Base-by-base conservation (phyloP, 768 basidiomycete species). In the Brasilioporus rufonigricans region DNA sequence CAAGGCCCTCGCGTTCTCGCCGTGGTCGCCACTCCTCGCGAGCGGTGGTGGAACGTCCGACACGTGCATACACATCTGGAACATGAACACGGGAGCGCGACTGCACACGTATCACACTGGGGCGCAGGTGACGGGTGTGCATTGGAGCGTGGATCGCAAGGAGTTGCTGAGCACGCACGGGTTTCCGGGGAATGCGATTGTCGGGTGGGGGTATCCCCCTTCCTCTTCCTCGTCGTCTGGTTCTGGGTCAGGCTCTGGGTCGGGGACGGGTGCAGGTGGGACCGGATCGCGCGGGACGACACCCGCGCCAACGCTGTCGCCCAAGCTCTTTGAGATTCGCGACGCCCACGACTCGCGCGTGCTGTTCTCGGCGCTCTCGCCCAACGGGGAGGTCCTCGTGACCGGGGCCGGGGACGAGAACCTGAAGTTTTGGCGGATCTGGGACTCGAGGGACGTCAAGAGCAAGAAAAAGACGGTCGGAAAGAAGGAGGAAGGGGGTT, bases 361-460 rank as follows among this genome's bases (percentile, higher is more conserved):
- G 48, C 74, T 98, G 39, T 93, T 89, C 67, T 91, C 89, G 52
- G 84, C 87, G 21, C 68, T 97, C 9, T 84, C 89, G 52, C 97
- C 97, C 2, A 88, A 85, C 8, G 97, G 97, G 1, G 93, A 94
- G 61, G 85, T 93, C 5, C 86, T 99, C 11, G 89, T 86, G 59
- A 98, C 96, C 0, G 93, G 91, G 9, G 93, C 92, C 1, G 89
- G 89, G 0, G 97, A 98, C 65, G 96, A 98, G 77, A 95, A 95
- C 65, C 76, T 98, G 64, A 98, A 98, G 77, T 96, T 96, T 73
- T 96, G 94, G 94, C 83, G 85, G 55, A 79, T 92, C 36, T 91
- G 90, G 90, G 89, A 91, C 46, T 70, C 78, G 39, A 77, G 74
- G 10, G 74, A 72, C 59, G 35, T 38, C 41, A 78, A 74, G 63